Conservation (phyloP, 371 early-diverging fungal genomes). For the Rhizopus arrhizus region DNA sequence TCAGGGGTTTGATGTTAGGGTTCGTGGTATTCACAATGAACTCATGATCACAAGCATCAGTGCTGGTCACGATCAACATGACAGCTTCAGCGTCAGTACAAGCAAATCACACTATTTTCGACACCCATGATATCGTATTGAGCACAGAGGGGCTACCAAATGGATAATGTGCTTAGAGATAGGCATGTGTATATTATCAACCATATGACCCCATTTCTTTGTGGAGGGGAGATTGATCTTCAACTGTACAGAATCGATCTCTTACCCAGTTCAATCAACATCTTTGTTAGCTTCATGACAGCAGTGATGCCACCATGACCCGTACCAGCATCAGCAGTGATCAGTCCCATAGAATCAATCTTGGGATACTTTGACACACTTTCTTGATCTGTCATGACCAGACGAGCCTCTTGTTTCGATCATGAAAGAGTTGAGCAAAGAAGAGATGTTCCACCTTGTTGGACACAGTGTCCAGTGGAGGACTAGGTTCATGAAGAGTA, state of each 20-base stretch:
- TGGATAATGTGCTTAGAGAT: constrained; percentile 97
- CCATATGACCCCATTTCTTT: constrained; percentile 99
- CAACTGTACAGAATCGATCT: constrained; percentile 50
- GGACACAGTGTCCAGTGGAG: constrained; percentile 98
- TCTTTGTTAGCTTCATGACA: constrained; percentile 90
- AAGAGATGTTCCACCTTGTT: constrained; percentile 98
- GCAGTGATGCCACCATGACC: constrained; percentile 96
- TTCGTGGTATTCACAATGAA: constrained; percentile 93
- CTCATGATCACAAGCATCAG: constrained; percentile 95
- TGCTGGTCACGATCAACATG: constrained; percentile 92
- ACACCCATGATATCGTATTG: constrained; percentile 98
- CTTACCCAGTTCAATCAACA: constrained; percentile 86
- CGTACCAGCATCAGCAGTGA: constrained; percentile 98
- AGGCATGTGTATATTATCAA: constrained; percentile 97
- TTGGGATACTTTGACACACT: constrained; percentile 73
- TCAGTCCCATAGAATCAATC: constrained; percentile 92
- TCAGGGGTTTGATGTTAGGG: constrained; percentile 72
- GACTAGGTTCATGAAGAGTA: constrained; percentile 96
- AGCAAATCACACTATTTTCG: constrained; percentile 89
- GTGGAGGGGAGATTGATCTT: constrained; percentile 92
- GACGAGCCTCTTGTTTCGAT: constrained; percentile 91
- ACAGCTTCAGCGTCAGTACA: constrained; percentile 99
- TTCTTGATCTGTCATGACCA: constrained; percentile 67
- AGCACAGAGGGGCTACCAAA: constrained; percentile 89
- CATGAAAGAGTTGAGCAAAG: constrained; percentile 97